Base-by-base conservation (phyloP, 2,329 filamentous ascomycete genomes). In the Aspergillus pseudoglaucus region DNA sequence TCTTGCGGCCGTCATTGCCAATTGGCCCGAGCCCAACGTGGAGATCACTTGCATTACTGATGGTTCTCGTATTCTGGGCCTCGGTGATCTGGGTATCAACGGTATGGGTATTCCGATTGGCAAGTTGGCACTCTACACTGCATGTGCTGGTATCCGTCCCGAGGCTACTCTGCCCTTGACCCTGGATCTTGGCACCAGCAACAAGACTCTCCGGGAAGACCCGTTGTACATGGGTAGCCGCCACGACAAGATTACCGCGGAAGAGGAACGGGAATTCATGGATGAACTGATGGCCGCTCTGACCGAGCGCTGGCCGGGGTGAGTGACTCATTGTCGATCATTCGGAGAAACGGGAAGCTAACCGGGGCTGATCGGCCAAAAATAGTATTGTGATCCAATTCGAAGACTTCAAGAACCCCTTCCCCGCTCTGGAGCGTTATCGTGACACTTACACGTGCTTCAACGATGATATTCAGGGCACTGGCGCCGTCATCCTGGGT, bases 381-480 rank as follows among this genome's bases (percentile, higher is more conserved):
- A 47, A 18, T 59, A 81, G 80, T 54, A 84, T 85, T 58, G 81
- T 85, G 56, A 88, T 97, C 53, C 93, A 97, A 68, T 97, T 95
- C 61, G 91, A 97, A 69, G 93, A 97, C 66, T 97, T 95, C 71
- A 95, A 97, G 77, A 95, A 91, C 63, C 91, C 93, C 42, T 98
- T 97, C 80, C 86, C 87, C 53, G 91, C 94, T 62, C 81, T 97
- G 37, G 87, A 93, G 66, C 83, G 89, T 51, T 97, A 97, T 74
- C 86, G 88, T 59, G 78, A 90, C 66, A 81, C 78, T 55, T 91
- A 95, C 77, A 90, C 88, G 70, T 94, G 88, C 79, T 98, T 98
- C 82, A 97, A 97, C 70, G 93, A 97, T 65, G 91, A 98, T 66
- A 93, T 98, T 65, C 91, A 97, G 76, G 91, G 91, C 57, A 97